phyloP scores from a whole-genome alignment of 495 filamentous ascomycete genomes.

The Aspergillus heteromorphus region DNA sequence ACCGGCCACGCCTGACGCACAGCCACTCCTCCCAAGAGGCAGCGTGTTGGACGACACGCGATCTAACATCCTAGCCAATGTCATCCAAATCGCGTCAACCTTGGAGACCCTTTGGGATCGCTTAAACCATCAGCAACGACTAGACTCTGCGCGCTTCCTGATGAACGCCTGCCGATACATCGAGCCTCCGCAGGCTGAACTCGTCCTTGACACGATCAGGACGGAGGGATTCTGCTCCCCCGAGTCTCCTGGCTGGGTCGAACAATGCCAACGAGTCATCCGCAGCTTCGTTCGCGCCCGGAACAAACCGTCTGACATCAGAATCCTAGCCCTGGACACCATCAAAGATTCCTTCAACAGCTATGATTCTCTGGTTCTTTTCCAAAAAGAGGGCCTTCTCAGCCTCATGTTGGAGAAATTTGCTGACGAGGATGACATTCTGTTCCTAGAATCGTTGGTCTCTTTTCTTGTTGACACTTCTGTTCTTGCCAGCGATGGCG shows the following conservation, averaged over 20 bases:
- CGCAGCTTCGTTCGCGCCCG: slow-evolving; percentile 61
- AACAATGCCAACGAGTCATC: slow-evolving; percentile 56
- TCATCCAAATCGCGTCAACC: slow-evolving; percentile 34
- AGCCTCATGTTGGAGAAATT: slow-evolving; percentile 39
- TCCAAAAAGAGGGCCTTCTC: slow-evolving; percentile 34
- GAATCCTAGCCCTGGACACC: slow-evolving; percentile 60
- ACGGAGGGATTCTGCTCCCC: slow-evolving; percentile 59
- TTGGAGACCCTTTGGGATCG: slow-evolving; percentile 39
- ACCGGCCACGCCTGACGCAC: slow-evolving; percentile 16
- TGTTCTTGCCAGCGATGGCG: slow-evolving; percentile 25
- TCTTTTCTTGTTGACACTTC: slow-evolving; percentile 37
- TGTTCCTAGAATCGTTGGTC: slow-evolving; percentile 46
- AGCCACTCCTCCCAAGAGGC: slow-evolving; percentile 16
- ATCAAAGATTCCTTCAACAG: slow-evolving; percentile 62
- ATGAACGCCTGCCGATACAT: slow-evolving; percentile 35
- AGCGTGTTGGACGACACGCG: slow-evolving; percentile 30
- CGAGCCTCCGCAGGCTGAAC: slow-evolving; percentile 38
- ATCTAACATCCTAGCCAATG: slow-evolving; percentile 35
- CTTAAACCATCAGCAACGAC: slow-evolving; percentile 33
- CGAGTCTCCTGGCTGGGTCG: slow-evolving; percentile 61
- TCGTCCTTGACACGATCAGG: slow-evolving; percentile 36
- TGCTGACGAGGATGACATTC: slow-evolving; percentile 41
- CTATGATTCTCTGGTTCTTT: slow-evolving; percentile 31
- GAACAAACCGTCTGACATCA: slow-evolving; percentile 58
- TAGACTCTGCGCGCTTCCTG: slow-evolving; percentile 34